Percentiles rank a stretch among this genome's conserved stretches.
These are phyloP conservation scores for Sugiyamaella smithiae DNA, from an alignment of 805 yeast genomes.

Conservation along the genomic window DNA sequence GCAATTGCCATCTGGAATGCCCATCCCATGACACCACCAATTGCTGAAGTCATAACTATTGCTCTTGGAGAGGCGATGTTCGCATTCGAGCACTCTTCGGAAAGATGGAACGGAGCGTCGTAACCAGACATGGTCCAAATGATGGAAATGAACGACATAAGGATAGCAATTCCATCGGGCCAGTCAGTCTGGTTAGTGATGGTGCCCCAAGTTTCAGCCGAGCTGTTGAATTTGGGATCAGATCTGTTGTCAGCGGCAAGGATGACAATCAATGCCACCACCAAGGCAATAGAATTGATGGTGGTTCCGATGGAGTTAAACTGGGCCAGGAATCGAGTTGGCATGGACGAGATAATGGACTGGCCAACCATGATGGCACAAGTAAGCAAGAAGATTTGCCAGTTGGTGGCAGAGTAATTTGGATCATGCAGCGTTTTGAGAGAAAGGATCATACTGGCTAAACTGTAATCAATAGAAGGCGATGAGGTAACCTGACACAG, in stretches of 20 bases:
- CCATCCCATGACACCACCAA: conserved; percentile 57
- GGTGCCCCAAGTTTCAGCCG: conserved; percentile 49
- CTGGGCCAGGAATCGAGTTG: conserved; percentile 53
- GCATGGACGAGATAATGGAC: conserved; percentile 48
- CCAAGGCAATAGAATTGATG: conserved; percentile 48
- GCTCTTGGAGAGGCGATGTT: conserved; percentile 64
- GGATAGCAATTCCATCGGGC: conserved; percentile 58
- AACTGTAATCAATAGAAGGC: conserved; percentile 57
- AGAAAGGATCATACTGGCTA: conserved; percentile 57
- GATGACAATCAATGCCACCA: conserved; percentile 52
- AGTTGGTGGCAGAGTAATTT: conserved; percentile 42
- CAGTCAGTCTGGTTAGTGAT: conserved; percentile 57
- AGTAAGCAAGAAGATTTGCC: conserved; percentile 52
- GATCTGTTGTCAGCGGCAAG: conserved; percentile 45
- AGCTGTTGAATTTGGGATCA: conserved; percentile 48
- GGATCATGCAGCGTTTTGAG: conserved; percentile 43
- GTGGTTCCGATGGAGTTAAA: conserved; percentile 51
- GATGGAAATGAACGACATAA: conserved; percentile 45
- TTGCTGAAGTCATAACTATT: conserved; percentile 54
- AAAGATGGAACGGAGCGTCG: conserved; percentile 69
- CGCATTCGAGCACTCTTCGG: conserved; percentile 71
- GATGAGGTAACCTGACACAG: conserved; percentile 60
- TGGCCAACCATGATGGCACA: conserved; percentile 50
- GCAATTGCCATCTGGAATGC: conserved; percentile 58
- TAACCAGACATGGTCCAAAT: conserved; percentile 65